Evolutionary conservation across 768 basidiomycete genomes (phyloP).

Genomic region (Trametes punicea): DNA sequence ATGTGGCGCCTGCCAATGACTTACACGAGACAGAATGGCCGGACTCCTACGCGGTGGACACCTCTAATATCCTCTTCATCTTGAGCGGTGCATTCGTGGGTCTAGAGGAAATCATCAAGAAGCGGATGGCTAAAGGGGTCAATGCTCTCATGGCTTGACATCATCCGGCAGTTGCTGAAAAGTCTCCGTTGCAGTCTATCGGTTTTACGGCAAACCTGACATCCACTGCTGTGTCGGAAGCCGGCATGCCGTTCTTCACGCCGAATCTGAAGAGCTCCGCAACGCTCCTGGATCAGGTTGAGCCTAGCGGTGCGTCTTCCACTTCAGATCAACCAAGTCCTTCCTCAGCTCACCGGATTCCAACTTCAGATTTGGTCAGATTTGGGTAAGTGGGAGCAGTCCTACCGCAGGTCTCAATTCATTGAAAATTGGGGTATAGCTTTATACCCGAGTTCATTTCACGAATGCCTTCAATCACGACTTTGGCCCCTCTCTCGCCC

Average conservation of each 20-base stretch:
- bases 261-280: constrained; percentile 56
- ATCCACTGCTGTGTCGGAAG: constrained; percentile 38
- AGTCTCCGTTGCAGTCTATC: constrained; percentile 60
- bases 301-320: constrained; percentile 53
- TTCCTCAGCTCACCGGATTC: too few relatives aligned
- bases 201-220: constrained; percentile 69
- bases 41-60: constrained; percentile 77
- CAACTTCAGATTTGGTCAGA: constrained; percentile 72
- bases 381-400: constrained; percentile 54
- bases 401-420: background rate
- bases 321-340: too few relatives aligned
- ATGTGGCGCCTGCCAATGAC: too few relatives aligned
- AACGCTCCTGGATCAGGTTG: constrained; percentile 64
- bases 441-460: constrained; percentile 96
- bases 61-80: constrained; percentile 91
- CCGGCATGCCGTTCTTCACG: constrained; percentile 70
- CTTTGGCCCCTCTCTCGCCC: constrained; percentile 74
- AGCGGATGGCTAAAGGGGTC: constrained; percentile 82
- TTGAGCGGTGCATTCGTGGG: constrained; percentile 95
- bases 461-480: constrained; percentile 88
- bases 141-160: constrained; percentile 28
- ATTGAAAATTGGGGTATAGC: constrained; percentile 32
- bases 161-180: background rate
- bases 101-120: constrained; percentile 75
- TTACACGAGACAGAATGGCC: constrained; percentile 44